Evolutionary conservation across 345 rosid genomes (phyloP).

Genomic region (Isatis tinctoria): DNA sequence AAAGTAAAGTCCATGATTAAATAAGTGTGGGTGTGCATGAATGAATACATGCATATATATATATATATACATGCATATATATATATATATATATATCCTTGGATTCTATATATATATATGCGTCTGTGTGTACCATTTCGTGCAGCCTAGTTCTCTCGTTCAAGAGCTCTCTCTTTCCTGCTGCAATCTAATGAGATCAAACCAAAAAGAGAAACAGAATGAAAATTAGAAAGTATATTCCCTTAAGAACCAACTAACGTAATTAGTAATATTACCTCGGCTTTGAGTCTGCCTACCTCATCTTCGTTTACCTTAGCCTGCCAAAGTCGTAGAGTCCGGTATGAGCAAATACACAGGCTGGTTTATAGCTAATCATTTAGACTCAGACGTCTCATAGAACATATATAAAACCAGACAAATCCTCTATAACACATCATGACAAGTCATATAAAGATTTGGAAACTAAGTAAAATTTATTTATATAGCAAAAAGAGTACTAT

Average conservation of each 20-base stretch:
- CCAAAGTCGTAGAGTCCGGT: conserved; percentile 3
- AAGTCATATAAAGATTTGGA: not conserved
- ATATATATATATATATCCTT: not conserved
- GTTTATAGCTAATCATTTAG: not conserved
- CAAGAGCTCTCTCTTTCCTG: not conserved
- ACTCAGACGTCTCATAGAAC: not conserved
- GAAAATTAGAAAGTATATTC: not conserved
- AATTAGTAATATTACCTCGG: conserved; percentile 35
- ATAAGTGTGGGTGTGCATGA: not conserved
- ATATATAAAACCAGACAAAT: not conserved
- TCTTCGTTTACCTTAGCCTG: conserved; percentile 47
- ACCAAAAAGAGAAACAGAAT: not conserved
- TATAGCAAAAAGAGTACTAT: too few relatives aligned
- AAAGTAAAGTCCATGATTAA: not conserved
- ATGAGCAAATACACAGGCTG: not conserved
- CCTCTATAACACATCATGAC: not conserved
- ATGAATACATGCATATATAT: not conserved
- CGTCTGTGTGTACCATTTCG: not conserved
- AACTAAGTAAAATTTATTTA: not conserved
- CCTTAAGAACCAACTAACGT: not conserved
- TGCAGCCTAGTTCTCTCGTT: conserved; percentile 15
- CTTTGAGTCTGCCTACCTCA: conserved; percentile 39
- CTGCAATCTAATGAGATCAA: conserved; percentile 10
- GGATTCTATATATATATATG: not conserved
- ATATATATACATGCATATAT: too few relatives aligned